A percentile compares a stretch with the other conserved stretches of the same genome.
These are phyloP conservation scores for Anthostomella pinea DNA, from an alignment of 2,329 filamentous ascomycete species.

Conservation along the genomic window DNA sequence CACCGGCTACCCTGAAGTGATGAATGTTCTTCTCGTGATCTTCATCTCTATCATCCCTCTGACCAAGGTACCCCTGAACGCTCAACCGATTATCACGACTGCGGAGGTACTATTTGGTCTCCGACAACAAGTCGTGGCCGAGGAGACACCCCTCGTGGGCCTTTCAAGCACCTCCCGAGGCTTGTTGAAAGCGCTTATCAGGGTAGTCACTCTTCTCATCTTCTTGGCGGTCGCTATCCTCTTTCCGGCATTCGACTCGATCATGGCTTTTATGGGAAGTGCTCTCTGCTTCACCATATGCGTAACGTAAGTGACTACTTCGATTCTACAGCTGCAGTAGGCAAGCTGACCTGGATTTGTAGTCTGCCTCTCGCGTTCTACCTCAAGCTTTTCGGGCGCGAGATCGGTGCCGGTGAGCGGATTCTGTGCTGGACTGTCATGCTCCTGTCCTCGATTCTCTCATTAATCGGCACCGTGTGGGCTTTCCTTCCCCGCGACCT, in stretches of 20 bases:
- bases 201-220: constrained; percentile 63
- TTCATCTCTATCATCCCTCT: constrained; percentile 91
- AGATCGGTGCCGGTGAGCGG: constrained; percentile 64
- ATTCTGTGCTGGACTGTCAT: constrained; percentile 68
- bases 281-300: constrained; percentile 93
- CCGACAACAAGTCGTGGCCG: constrained; percentile 43
- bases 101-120: constrained; percentile 78
- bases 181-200: constrained; percentile 57
- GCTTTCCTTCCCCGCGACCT: constrained; percentile 80
- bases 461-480: constrained; percentile 77
- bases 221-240: constrained; percentile 71
- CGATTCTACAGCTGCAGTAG: background rate
- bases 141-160: constrained; percentile 47
- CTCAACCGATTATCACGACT: constrained; percentile 82
- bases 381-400: constrained; percentile 78
- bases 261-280: constrained; percentile 88
- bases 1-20: constrained; percentile 66
- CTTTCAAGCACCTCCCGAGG: constrained; percentile 56
- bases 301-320: constrained; percentile 58
- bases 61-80: constrained; percentile 91
- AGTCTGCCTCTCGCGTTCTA: constrained; percentile 81
- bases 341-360: background rate
- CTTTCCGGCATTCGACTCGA: constrained; percentile 78
- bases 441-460: constrained; percentile 65
- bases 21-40: constrained; percentile 77